Evolutionary conservation across 2,329 filamentous ascomycete genomes (phyloP), one percentile per base, ranked within the genome.

Genomic region (Fusarium poae): DNA sequence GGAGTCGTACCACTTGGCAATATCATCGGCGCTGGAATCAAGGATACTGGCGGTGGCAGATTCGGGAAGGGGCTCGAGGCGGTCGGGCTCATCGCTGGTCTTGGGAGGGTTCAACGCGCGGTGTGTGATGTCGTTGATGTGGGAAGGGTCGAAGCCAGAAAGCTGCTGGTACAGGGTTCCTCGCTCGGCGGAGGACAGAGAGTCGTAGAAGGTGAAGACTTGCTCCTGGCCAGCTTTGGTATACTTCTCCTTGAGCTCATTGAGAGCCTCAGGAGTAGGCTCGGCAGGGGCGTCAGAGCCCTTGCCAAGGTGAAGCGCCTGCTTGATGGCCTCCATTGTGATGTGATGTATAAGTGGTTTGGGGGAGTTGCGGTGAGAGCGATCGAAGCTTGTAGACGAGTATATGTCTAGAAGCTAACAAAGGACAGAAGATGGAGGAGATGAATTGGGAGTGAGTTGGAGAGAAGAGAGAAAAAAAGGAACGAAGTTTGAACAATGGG

Each of bases 41-140:
- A 98, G 89, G 74, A 97, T 93, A 61, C 94, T 97, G 52, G 94
- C 96, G 48, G 89, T 93, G 49, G 93, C 93, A 60, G 91, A 89
- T 46, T 93, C 91, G 68, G 96, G 96, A 25, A 99, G 89, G 53
- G 95, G 95, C 81, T 97, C 93, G 77, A 98, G 89, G 34, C 80
- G 80, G 62, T 82, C 85, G 57, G 84, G 80, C 62, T 81, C 81
- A 66, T 85, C 82, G 65, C 89, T 85, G 61, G 88, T 82, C 75
- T 90, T 86, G 65, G 91, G 88, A 30, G 94, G 92, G 82, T 94
- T 88, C 69, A 98, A 86, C 63, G 94, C 93, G 78, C 88, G 90
- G 72, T 95, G 83, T 76, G 92, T 91, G 79, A 98, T 91, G 73
- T 91, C 87, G 83, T 96, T 97, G 87, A 98, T 95, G 82, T 92